Evolutionary conservation across 1,284 basidiomycete genomes (phyloP), one percentile per base, ranked within the genome.

Genomic region (Rhodotorula sp.): DNA sequence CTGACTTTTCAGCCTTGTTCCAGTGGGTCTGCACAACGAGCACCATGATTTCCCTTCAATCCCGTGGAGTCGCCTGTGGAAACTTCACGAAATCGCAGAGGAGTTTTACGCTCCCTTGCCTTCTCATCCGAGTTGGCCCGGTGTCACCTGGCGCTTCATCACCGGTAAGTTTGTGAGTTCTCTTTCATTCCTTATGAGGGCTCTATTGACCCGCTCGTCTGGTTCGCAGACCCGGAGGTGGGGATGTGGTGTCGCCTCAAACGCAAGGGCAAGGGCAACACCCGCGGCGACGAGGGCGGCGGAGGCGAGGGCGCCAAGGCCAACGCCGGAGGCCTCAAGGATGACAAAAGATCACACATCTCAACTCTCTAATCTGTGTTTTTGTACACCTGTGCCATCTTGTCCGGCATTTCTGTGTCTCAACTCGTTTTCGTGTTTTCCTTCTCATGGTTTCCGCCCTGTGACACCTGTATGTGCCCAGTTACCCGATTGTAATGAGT

Each of bases 31-130:
- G 81, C 96, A 98, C 81, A 97, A 98, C 20, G 56, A 58, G 23
- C 96, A 99, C 82, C 96, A 99, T 83, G 96, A 99, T 83, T 99
- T 99, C 83, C 95, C 96, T 46, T 76, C 92, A 3, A 84, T 99
- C 1, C 87, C 97, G 0, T 99, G 96, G 96, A 97, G 93, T 14
- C 87, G 91, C n/a, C 86, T 99, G 0, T 93, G 94, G 0, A 86
- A 88, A 15, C 87, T 99, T 23, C 88, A 89, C 39, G 85, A 85
- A 7, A 85, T 97, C 65, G 95, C 94, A 1, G 90, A 90, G 8
- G 96, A 99, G 81, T 97, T 91, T 81, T 99, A 99, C 83, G 91
- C 94, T 78, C 87, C 85, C 10, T 84, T 98, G 39, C 93, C 95
- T 0, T 86, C 87, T 3, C 96, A 99, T 80, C 87, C 88, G 3